Evolutionary conservation across 805 yeast species (phyloP).

Genomic region (Teunomyces gatunensis): DNA sequence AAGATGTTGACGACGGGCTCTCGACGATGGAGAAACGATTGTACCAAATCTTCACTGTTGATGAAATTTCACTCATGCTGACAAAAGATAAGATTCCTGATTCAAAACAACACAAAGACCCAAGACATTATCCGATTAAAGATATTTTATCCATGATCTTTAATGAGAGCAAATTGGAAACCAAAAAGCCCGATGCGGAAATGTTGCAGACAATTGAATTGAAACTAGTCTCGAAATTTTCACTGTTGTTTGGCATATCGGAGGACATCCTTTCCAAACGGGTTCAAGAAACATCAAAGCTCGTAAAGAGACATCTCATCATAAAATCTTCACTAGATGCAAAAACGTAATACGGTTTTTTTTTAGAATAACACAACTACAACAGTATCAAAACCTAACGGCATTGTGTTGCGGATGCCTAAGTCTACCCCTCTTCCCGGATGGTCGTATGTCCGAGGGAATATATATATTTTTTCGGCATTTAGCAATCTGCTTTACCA

Average conservation of each 20-base stretch:
- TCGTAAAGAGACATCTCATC: not conserved
- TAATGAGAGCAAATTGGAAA: not conserved
- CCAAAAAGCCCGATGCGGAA: not conserved
- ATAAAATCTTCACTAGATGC: not conserved
- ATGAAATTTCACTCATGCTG: slow-evolving; percentile 5
- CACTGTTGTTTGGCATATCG: not conserved
- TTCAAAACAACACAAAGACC: not conserved
- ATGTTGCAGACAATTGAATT: not conserved
- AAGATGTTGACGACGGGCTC: slow-evolving; percentile 13
- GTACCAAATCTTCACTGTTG: slow-evolving; percentile 29
- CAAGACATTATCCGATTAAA: not conserved
- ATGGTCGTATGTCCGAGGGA: not conserved
- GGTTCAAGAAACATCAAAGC: not conserved
- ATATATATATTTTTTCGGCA: not conserved
- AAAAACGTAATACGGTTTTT: not conserved
- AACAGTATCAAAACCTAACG: not conserved
- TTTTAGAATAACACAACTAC: not conserved
- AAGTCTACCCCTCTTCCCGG: not conserved
- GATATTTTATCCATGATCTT: not conserved
- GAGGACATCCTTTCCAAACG: not conserved
- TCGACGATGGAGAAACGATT: slow-evolving; percentile 31
- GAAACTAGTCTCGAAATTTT: not conserved
- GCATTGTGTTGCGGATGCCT: not conserved
- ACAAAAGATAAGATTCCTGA: not conserved
- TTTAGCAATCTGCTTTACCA: not conserved